Evolutionary conservation across 2,329 filamentous ascomycete species (phyloP), one percentile per base, ranked within the genome.

Genomic region (Fusarium clavum): DNA sequence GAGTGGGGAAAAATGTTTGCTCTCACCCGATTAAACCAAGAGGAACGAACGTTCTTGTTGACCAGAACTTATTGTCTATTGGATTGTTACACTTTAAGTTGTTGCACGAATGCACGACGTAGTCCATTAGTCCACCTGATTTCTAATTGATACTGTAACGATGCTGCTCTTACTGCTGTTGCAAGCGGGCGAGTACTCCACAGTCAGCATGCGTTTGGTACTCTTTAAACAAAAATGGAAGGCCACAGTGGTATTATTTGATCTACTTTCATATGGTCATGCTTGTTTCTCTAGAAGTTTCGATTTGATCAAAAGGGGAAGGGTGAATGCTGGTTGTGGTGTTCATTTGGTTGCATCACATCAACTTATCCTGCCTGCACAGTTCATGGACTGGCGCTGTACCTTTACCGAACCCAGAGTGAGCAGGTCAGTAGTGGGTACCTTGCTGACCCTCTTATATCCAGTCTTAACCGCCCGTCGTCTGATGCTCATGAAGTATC

Each of bases 251-350:
- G 18, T n/a, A 38, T 38, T 10, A 4, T n/a, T 38, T 38, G 18
- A 38, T 38, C 34, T 38, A n/a, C 18, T 16, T 27, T 3, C 25
- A 10, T 27, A 27, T 27, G 25, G 24, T 6, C 13, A 24, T 20
- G 11, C 34, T n/a, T 41, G 3, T 24, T n/a, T 22, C n/a, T 47
- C 67, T 53, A 47, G 62, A 70, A 69, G 54, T 40, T 70, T 57
- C 48, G 40, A 51, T 48, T 43, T 24, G 52, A 41, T 51, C 63
- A 32, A 68, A 64, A 67, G 6, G 53, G 63, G 67, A 67, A 68
- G 24, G 30, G 30, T 40, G 34, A 49, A 44, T 57, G 38, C 46
- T 22, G 22, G 18, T 27, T 45, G 14, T 43, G 58, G 67, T 70
- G 63, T 71, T 68, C 38, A 49, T 34, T 24, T 32, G 59, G 41